These are phyloP conservation scores for Rhizoclosmatium sp. DNA, from an alignment of 192 early-diverging fungal genomes.

Conservation along the genomic window DNA sequence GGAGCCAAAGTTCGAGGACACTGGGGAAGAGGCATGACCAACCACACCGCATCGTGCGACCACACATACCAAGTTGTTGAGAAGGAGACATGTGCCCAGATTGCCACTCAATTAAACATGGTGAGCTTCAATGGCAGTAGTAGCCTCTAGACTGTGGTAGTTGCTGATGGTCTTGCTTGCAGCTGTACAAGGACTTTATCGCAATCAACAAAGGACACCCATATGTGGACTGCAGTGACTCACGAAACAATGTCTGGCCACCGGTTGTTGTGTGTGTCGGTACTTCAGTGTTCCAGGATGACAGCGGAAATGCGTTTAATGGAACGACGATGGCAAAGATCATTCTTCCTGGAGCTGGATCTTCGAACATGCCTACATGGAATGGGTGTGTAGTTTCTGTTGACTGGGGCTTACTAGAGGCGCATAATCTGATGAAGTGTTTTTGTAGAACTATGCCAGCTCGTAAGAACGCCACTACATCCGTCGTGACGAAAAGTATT, in stretches of 20 bases:
- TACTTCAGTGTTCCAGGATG: not conserved
- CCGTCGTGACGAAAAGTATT: not conserved
- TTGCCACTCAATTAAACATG: too few species aligned
- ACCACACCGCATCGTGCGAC: not conserved
- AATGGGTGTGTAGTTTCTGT: not conserved
- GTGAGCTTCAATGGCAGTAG: too few species aligned
- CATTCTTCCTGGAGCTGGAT: not conserved
- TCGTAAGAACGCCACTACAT: not conserved
- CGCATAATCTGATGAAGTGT: too few species aligned
- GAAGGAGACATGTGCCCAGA: not conserved
- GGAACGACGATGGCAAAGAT: slow-evolving; percentile 6
- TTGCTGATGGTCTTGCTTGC: too few species aligned
- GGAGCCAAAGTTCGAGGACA: not conserved
- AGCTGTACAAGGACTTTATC: not conserved
- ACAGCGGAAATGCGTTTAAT: slow-evolving; percentile 5
- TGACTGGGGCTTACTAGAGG: too few species aligned
- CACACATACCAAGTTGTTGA: not conserved
- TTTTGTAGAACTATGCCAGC: not conserved
- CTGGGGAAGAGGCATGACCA: slow-evolving; percentile 14
- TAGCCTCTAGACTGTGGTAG: too few species aligned
- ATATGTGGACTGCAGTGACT: not conserved
- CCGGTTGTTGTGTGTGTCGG: slow-evolving; percentile 15
- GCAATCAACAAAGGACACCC: not conserved
- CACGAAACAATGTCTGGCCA: not conserved
- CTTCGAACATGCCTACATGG: not conserved